Evolutionary conservation across 2,329 filamentous ascomycete genomes (phyloP).

Genomic region (Exophiala sideris): DNA sequence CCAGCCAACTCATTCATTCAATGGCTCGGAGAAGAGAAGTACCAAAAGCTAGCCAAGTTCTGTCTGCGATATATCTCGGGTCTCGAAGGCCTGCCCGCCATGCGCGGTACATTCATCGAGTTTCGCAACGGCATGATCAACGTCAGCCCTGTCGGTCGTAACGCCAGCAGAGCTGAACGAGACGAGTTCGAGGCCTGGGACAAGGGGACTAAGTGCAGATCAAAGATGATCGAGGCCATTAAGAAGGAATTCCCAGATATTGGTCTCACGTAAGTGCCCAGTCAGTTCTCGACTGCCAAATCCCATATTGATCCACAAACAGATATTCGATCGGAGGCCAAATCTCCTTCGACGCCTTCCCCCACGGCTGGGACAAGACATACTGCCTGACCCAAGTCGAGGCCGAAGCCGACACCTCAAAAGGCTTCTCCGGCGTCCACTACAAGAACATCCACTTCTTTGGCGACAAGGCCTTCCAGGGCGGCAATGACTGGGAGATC

Average conservation of each 20-base stretch:
- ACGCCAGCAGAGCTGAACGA: slow-evolving; percentile 76
- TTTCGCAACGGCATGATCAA: slow-evolving; percentile 67
- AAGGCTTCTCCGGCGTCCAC: slow-evolving; percentile 58
- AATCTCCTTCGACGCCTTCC: slow-evolving; percentile 98
- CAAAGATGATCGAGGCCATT: slow-evolving; percentile 71
- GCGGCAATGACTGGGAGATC: slow-evolving; percentile 96
- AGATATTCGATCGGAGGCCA: slow-evolving; percentile 94
- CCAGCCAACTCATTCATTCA: slow-evolving; percentile 81
- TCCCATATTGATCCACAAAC: slow-evolving; percentile 5
- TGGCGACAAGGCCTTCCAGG: slow-evolving; percentile 87
- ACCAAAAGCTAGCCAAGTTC: slow-evolving; percentile 60
- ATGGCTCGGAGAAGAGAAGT: slow-evolving; percentile 81
- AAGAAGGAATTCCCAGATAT: slow-evolving; percentile 78
- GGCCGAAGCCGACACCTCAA: slow-evolving; percentile 63
- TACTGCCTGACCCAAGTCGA: slow-evolving; percentile 90
- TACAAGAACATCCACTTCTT: slow-evolving; percentile 97
- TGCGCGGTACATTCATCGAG: slow-evolving; percentile 65
- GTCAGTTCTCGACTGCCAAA: neutral
- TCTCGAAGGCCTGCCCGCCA: slow-evolving; percentile 56
- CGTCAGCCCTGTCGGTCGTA: slow-evolving; percentile 66
- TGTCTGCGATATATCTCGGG: slow-evolving; percentile 60
- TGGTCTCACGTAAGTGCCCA: slow-evolving; percentile 69
- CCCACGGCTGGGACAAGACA: slow-evolving; percentile 95
- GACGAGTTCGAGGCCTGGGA: slow-evolving; percentile 81
- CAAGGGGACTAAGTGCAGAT: slow-evolving; percentile 69